Evolutionary conservation across 2,329 filamentous ascomycete species (phyloP).

Genomic region (Coccinonectria pachysandricola): DNA sequence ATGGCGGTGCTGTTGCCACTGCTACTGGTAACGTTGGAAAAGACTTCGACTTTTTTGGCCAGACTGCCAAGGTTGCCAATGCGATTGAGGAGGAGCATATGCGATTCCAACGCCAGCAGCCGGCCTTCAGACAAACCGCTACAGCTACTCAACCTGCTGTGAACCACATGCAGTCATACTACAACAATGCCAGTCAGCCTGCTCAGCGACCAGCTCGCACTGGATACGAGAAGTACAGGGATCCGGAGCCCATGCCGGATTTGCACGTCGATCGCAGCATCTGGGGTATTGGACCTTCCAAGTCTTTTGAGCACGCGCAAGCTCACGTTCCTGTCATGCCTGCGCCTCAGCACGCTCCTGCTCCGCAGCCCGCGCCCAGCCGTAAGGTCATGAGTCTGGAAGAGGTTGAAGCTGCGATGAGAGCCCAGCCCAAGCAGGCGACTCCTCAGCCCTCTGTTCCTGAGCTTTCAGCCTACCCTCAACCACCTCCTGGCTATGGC

Average conservation of each 20-base stretch:
- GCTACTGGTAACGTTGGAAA: constrained; percentile 55
- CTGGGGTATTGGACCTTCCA: constrained; percentile 66
- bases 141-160: constrained; percentile 25
- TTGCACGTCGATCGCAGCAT: constrained; percentile 87
- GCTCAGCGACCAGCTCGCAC: constrained; percentile 55
- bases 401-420: constrained; percentile 92
- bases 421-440: constrained; percentile 51
- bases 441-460: constrained; percentile 21
- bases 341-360: constrained; percentile 22
- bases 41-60: constrained; percentile 95
- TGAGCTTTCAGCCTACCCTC: constrained; percentile 20
- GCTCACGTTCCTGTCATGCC: too few species aligned
- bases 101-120: constrained; percentile 67
- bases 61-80: constrained; percentile 76
- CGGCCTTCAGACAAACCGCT: constrained; percentile 32
- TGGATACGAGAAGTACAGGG: constrained; percentile 86
- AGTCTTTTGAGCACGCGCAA: too few species aligned
- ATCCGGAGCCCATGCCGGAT: constrained; percentile 75
- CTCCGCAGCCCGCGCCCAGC: constrained; percentile 23
- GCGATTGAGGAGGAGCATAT: constrained; percentile 87
- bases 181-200: constrained; percentile 9
- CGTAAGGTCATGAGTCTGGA: constrained; percentile 91
- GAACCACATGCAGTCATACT: constrained; percentile 15
- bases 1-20: constrained; percentile 2
- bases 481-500: constrained; percentile 15